Evolutionary conservation across 306 rosid genomes (phyloP).

Genomic region (Vachellia collinsii): DNA sequence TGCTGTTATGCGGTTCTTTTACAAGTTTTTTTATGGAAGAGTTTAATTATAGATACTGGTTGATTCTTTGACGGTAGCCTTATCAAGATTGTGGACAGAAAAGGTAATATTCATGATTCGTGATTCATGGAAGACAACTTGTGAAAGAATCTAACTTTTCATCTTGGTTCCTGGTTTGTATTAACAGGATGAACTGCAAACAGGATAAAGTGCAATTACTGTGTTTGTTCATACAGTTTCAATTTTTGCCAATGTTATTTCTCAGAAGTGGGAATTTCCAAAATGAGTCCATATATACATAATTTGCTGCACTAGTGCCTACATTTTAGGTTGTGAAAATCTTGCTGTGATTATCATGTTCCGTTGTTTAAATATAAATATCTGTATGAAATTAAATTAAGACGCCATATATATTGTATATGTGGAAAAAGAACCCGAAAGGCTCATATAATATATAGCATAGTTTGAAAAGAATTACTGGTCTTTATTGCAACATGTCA

Average conservation of each 20-base stretch:
- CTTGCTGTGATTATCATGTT: conserved; percentile 4
- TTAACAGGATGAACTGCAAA: conserved; percentile 12
- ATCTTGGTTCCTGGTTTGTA: conserved; percentile 22
- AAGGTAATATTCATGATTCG: conserved; percentile 8
- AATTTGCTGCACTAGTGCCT: conserved; percentile 6
- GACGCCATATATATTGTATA: background rate
- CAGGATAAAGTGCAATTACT: conserved; percentile 31
- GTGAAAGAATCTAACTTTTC: conserved; percentile 23
- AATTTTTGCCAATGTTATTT: conserved; percentile 14
- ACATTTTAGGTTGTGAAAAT: conserved; percentile 15
- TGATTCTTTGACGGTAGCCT: conserved; percentile 21
- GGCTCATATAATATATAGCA: background rate
- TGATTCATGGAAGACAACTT: conserved; percentile 21
- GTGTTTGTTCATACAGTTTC: conserved; percentile 16
- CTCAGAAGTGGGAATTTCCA: conserved; percentile 14
- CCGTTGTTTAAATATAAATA: background rate
- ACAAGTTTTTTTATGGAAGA: conserved; percentile 4
- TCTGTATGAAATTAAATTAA: conserved; percentile 12
- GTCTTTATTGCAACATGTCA: background rate
- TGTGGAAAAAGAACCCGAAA: conserved; percentile 4
- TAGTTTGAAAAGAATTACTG: background rate
- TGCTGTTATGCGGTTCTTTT: conserved; percentile 12
- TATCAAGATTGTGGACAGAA: conserved; percentile 19
- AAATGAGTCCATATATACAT: background rate
- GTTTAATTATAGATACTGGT: background rate